Base-by-base conservation (phyloP, 73 alveolate genomes). In the Paramecium caudatum region DNA sequence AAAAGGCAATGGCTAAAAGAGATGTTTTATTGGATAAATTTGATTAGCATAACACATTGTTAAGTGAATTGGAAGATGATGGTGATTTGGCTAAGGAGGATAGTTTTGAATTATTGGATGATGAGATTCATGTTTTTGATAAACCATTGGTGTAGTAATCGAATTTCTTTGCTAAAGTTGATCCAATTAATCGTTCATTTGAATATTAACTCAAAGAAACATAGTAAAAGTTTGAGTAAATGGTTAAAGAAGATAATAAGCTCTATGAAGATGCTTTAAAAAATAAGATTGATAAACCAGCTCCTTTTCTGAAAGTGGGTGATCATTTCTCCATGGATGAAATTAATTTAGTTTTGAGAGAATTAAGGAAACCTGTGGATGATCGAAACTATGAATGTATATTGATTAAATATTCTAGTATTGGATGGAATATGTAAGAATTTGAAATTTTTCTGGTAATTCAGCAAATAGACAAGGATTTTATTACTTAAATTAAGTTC, bases 371-470 rank as follows among this genome's bases (percentile, higher is more conserved):
- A 41, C 32, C 62, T 21, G 43, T 27, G 10, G 88, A 74, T 74
- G 62, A 74, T 17, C 17, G 88, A 19, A 74, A 74, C 32, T 74
- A 74, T 74, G 88, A 74, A 41, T 74, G 88, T 74, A 74, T n/a
- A 4, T 16, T 74, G 19, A 41, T 21, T 41, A 74, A 15, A 74
- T 41, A 41, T 15, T 37, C 15, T 74, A 74, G 88, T 74, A 8
- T 45, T 74, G 62, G 88, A 74, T 37, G 46, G 88, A 2, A 39
- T 74, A 7, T 41, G 62, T 21, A 74, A 45, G 5, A 74, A 23
- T 8, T 37, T 74, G 21, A 74, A 74, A 21, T 74, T 74, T 21
- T 74, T 74, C 19, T 37, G 68, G 88, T 21, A 74, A 17, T 74
- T 74, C 10, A 74, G 68, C 10, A 37, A 37, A 41, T 19, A 74